phyloP scores from a whole-genome alignment of 495 filamentous ascomycete species.

The Recurvomyces mirabilis region DNA sequence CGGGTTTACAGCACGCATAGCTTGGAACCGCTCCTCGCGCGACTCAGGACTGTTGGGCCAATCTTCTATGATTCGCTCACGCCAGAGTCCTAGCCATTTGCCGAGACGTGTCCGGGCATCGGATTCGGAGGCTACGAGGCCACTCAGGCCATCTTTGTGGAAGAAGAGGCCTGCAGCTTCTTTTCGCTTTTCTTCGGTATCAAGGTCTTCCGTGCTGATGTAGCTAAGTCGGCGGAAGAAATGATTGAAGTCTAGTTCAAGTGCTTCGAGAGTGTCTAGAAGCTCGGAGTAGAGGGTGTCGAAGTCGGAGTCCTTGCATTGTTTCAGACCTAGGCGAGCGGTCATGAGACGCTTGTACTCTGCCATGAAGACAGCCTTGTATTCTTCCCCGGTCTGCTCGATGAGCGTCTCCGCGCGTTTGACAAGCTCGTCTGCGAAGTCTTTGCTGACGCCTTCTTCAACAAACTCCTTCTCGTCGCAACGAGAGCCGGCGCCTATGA shows the following conservation, averaged over 20 bases:
- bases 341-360: constrained; percentile 83
- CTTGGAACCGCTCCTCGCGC: constrained; percentile 50
- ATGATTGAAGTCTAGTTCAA: constrained; percentile 82
- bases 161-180: constrained; percentile 58
- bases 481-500: constrained; percentile 58
- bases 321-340: constrained; percentile 60
- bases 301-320: constrained; percentile 58
- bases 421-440: constrained; percentile 54
- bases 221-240: constrained; percentile 69
- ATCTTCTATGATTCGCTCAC: constrained; percentile 54
- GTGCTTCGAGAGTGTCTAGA: constrained; percentile 67
- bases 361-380: constrained; percentile 67
- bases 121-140: constrained; percentile 43
- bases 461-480: constrained; percentile 63
- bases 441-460: constrained; percentile 56
- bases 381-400: constrained; percentile 65
- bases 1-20: constrained; percentile 80
- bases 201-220: constrained; percentile 45
- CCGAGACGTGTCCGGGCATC: constrained; percentile 52
- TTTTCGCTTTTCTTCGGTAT: constrained; percentile 46
- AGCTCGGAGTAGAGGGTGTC: constrained; percentile 62
- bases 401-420: constrained; percentile 75
- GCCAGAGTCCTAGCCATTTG: constrained; percentile 68
- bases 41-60: constrained; percentile 40
- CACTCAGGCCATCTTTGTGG: constrained; percentile 51